A percentile compares a stretch with the other conserved stretches of the same genome.
phyloP scores from a whole-genome alignment of 352 stramenopile species.

The Pythium biforme region DNA sequence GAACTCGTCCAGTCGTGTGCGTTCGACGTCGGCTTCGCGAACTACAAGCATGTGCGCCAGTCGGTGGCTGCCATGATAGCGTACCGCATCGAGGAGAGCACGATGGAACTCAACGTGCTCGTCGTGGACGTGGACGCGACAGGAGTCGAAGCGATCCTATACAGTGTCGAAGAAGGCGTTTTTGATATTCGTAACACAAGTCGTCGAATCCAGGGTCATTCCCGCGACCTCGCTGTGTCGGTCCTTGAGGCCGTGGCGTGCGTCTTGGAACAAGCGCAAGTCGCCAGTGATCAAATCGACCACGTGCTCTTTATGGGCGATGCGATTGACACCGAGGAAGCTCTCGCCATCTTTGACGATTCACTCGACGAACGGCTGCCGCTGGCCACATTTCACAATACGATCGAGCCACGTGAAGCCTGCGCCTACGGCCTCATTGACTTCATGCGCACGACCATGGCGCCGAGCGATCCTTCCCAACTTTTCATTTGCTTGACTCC shows the following conservation, averaged over 20 bases:
- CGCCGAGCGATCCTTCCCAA: neutral
- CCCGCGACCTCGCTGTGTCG: too few species aligned
- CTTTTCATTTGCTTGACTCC: neutral
- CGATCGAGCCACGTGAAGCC: neutral
- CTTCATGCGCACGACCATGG: neutral
- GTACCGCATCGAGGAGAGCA: neutral
- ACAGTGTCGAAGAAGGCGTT: neutral
- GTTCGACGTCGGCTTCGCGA: neutral
- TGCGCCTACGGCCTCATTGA: neutral
- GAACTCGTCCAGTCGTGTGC: neutral
- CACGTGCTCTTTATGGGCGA: neutral
- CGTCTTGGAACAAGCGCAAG: too few species aligned
- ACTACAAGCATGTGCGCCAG: too few species aligned
- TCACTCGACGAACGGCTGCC: neutral
- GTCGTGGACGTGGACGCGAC: neutral
- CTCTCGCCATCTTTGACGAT: neutral
- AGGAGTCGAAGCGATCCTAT: neutral
- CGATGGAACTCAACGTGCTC: neutral
- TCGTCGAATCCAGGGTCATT: too few species aligned
- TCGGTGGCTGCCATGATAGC: neutral
- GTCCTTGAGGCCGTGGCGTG: too few species aligned
- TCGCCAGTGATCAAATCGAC: neutral
- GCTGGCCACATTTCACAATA: neutral
- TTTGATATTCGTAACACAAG: too few species aligned
- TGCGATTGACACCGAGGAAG: too few species aligned